These are phyloP conservation scores for Stereum hirsutum DNA, from an alignment of 1,284 basidiomycete species.

Conservation along the genomic window DNA sequence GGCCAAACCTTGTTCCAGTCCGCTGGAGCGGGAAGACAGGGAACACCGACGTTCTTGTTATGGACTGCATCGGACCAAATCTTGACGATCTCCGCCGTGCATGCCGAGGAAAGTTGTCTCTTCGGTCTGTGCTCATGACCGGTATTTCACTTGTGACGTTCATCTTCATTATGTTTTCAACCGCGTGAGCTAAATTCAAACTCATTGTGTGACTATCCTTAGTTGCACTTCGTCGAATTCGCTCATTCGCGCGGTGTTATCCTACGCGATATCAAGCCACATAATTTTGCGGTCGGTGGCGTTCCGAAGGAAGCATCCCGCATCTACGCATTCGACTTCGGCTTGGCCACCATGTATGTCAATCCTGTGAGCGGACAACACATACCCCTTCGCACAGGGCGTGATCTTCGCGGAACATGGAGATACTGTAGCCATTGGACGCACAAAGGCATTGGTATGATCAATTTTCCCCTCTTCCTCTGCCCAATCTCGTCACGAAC, in stretches of 20 bases:
- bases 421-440: slow-evolving; percentile 10
- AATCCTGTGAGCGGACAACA: slow-evolving; percentile 9
- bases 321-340: slow-evolving; percentile 13
- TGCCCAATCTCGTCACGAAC: background rate
- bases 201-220: background rate
- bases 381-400: slow-evolving; percentile 7
- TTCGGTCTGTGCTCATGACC: slow-evolving; percentile 13
- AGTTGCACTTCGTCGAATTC: slow-evolving; percentile 5
- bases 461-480: background rate
- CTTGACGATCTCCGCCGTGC: slow-evolving; percentile 8
- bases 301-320: background rate
- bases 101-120: slow-evolving; percentile 11
- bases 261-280: slow-evolving; percentile 12
- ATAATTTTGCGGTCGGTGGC: slow-evolving; percentile 13
- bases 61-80: slow-evolving; percentile 13
- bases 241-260: slow-evolving; percentile 12
- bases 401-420: slow-evolving; percentile 6
- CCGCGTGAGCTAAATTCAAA: background rate
- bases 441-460: slow-evolving; percentile 7
- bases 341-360: slow-evolving; percentile 8
- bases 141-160: slow-evolving; percentile 10
- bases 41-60: slow-evolving; percentile 8
- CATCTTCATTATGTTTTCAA: background rate
- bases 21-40: slow-evolving; percentile 8
- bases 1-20: slow-evolving; percentile 3